A percentile compares a stretch with the other conserved stretches of the same genome.
Evolutionary conservation across 345 rosid species (phyloP).

Genomic region (Eucalyptus erythrocorys): DNA sequence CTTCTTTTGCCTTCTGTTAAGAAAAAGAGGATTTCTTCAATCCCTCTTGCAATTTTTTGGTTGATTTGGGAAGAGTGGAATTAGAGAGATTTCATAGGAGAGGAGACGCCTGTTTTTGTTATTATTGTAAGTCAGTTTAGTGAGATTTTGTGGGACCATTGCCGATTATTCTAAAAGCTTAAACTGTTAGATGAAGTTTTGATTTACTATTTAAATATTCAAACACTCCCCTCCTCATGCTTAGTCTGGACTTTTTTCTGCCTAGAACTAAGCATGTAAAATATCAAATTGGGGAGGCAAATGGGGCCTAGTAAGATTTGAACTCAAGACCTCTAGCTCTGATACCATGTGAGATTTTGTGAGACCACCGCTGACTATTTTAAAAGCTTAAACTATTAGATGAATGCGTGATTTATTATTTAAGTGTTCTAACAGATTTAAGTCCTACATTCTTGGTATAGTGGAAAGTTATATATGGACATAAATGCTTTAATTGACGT

Average conservation of each 20-base stretch:
- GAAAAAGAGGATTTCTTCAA: not conserved
- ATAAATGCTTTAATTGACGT: not conserved
- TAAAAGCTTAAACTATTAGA: too few relatives aligned
- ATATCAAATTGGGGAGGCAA: too few relatives aligned
- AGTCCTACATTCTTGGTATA: not conserved
- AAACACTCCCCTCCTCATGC: too few relatives aligned
- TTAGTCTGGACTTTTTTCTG: too few relatives aligned
- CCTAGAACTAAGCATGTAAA: too few relatives aligned
- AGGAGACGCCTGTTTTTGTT: not conserved
- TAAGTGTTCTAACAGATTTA: not conserved
- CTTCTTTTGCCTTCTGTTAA: not conserved
- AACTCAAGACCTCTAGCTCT: too few relatives aligned
- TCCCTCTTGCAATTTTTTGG: not conserved
- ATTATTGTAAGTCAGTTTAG: not conserved
- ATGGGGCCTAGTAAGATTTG: too few relatives aligned
- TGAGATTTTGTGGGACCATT: too few relatives aligned
- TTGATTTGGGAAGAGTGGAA: not conserved
- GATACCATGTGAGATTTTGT: too few relatives aligned
- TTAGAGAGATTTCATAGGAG: not conserved
- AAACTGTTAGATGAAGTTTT: too few relatives aligned
- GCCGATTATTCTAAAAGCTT: fast-evolving
- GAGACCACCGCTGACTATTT: fast-evolving
- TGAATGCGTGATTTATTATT: too few relatives aligned
- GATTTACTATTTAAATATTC: too few relatives aligned
- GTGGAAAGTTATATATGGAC: not conserved